phyloP scores from a whole-genome alignment of 495 filamentous ascomycete species.

The Glarea lozoyensis region DNA sequence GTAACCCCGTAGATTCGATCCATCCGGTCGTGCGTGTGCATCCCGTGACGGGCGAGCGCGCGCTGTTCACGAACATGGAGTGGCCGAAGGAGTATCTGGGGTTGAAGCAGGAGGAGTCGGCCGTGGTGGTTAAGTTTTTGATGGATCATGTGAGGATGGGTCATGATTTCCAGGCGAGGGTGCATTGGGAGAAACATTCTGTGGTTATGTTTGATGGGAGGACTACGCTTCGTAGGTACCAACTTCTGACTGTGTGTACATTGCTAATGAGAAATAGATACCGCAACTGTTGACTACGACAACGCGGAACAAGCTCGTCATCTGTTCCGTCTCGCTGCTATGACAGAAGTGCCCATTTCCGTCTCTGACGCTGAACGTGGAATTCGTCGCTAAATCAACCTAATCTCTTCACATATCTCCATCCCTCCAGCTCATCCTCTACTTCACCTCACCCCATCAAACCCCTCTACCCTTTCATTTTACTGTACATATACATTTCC shows the following conservation, averaged over 20 bases:
- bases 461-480: too few relatives aligned
- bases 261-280: slow-evolving; percentile 33
- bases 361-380: slow-evolving; percentile 33
- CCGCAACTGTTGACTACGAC: slow-evolving; percentile 44
- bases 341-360: slow-evolving; percentile 43
- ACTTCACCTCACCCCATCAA: too few relatives aligned
- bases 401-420: too few relatives aligned
- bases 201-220: slow-evolving; percentile 41
- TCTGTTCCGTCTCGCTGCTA: slow-evolving; percentile 43
- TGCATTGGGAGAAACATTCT: slow-evolving; percentile 29
- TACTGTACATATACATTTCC: too few relatives aligned
- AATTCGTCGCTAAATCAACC: too few relatives aligned
- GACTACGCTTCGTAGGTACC: slow-evolving; percentile 43
- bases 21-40: slow-evolving; percentile 60
- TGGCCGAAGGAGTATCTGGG: slow-evolving; percentile 27
- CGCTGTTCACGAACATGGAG: slow-evolving; percentile 55
- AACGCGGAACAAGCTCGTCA: slow-evolving; percentile 40
- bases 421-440: too few relatives aligned
- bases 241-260: slow-evolving; percentile 3
- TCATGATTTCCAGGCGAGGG: slow-evolving; percentile 33
- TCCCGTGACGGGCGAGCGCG: slow-evolving; percentile 60
- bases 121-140: slow-evolving; percentile 33
- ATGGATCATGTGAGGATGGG: slow-evolving; percentile 30
- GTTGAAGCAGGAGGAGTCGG: slow-evolving; percentile 36
- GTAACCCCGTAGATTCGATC: slow-evolving; percentile 23